Evolutionary conservation across 2,329 filamentous ascomycete species (phyloP), one percentile per base, ranked within the genome.

Genomic region (Hymenoscyphus infarciens): DNA sequence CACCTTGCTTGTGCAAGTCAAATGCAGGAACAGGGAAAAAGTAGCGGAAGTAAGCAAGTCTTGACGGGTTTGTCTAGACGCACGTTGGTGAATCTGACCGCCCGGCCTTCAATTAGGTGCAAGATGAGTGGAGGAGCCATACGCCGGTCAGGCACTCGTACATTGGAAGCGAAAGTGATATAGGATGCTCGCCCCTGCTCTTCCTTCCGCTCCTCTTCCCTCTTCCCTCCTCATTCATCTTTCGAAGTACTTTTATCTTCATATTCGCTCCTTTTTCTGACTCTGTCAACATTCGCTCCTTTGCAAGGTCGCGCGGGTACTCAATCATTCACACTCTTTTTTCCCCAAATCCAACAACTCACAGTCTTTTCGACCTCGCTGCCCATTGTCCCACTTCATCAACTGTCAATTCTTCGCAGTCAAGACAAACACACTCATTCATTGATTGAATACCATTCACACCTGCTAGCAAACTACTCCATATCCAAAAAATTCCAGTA

Each of bases 371-470:
- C 29, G 49, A 54, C 6, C 42, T 59, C 33, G 29, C 11, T 45
- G 52, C 52, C n/a, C 25, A 61, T 49, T 57, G 35, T 52, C 27
- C 15, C 54, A 22, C 53, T 39, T 53, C 60, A 58, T 25, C 49
- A 29, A 22, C 22, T 27, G 29, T 35, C 45, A 31, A 58, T 13
- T 15, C 13, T 42, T 59, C 49, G 33, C 27, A 25, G 19, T 29
- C 49, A 59, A 59, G 16, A 15, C 61, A 31, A 57, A 57, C 29
- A 45, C 59, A 57, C 55, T 52, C 61, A 63, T 68, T 66, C 67
- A 67, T 66, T 67, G 66, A 67, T 66, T 68, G 66, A 69, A 67
- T 67, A 55, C 61, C 57, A 64, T 39, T 67, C 62, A 15, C 33
- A 58, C 13, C 38, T 52, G 45, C 45, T 25, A 52, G 45, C 45